Percentiles rank a stretch among this genome's conserved stretches.
These are phyloP conservation scores for Pythium phragmiticola DNA, from an alignment of 352 stramenopile genomes.

Conservation along the genomic window DNA sequence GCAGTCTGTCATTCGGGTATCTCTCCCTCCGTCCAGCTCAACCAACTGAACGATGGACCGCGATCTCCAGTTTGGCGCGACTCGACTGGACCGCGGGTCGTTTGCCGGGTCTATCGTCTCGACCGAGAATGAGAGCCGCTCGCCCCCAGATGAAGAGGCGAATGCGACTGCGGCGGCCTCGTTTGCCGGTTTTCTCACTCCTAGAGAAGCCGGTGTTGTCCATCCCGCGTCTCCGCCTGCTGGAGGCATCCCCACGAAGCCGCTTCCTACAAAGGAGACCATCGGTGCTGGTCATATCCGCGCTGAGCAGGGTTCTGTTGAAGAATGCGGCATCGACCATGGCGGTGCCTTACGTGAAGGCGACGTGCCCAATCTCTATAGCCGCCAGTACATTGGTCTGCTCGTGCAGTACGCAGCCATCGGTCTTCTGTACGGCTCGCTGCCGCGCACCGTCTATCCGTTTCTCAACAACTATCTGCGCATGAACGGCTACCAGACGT, in stretches of 20 bases:
- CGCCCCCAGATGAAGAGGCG: not conserved
- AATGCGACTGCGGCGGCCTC: not conserved
- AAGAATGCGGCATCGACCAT: not conserved
- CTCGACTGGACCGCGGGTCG: conserved; percentile 14
- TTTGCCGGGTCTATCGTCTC: conserved; percentile 16
- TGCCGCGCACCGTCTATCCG: conserved; percentile 65
- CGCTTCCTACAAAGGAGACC: not conserved
- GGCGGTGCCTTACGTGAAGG: conserved; percentile 30
- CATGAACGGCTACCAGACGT: conserved; percentile 63
- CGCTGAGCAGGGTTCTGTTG: not conserved
- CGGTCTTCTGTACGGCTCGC: conserved; percentile 54
- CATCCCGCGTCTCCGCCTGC: not conserved
- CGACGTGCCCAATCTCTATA: conserved; percentile 51
- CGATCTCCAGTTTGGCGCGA: conserved; percentile 19
- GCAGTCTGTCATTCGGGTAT: not conserved
- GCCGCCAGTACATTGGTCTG: conserved; percentile 51
- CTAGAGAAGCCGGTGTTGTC: not conserved
- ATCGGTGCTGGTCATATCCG: not conserved
- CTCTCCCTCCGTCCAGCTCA: not conserved
- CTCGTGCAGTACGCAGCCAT: conserved; percentile 70
- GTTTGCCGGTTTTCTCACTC: not conserved
- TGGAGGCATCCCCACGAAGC: not conserved
- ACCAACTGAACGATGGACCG: conserved; percentile 15
- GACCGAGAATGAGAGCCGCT: conserved; percentile 9
- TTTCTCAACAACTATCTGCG: conserved; percentile 77